Evolutionary conservation across 1,284 basidiomycete genomes (phyloP).

Genomic region (Ustilago loliicola): DNA sequence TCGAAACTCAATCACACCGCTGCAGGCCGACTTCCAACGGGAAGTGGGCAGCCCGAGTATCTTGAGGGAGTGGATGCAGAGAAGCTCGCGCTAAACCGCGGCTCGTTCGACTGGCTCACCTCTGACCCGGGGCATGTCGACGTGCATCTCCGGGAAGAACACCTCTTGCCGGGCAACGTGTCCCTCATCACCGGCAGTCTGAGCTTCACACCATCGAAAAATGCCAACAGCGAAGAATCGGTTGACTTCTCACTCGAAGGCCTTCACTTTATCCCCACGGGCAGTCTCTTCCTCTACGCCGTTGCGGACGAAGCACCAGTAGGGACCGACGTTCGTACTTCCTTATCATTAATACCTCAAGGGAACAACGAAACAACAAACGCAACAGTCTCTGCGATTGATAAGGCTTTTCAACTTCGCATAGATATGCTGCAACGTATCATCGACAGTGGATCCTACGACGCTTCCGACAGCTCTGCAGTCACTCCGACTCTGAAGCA

Average conservation of each 20-base stretch:
- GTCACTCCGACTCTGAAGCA: slow-evolving; percentile 11
- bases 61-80: slow-evolving; percentile 16
- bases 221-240: slow-evolving; percentile 9
- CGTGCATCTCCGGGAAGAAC: slow-evolving; percentile 42
- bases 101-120: slow-evolving; percentile 34
- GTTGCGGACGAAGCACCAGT: slow-evolving; percentile 23
- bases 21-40: neutral
- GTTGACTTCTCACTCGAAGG: slow-evolving; percentile 61
- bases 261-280: slow-evolving; percentile 44
- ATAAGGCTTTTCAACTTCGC: slow-evolving; percentile 60
- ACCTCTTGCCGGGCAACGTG: slow-evolving; percentile 38
- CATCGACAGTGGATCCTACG: slow-evolving; percentile 46
- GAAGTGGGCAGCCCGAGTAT: slow-evolving; percentile 9
- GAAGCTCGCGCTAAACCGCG: slow-evolving; percentile 16
- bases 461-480: neutral
- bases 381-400: slow-evolving; percentile 57
- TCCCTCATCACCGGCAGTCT: slow-evolving; percentile 50
- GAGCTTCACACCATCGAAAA: slow-evolving; percentile 13
- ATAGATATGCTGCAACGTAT: slow-evolving; percentile 52
- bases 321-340: slow-evolving; percentile 38
- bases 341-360: slow-evolving; percentile 29
- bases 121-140: slow-evolving; percentile 20
- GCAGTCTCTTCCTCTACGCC: slow-evolving; percentile 31
- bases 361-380: slow-evolving; percentile 31
- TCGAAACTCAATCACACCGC: slow-evolving; percentile 27